phyloP scores from a whole-genome alignment of 768 basidiomycete species.

The Collybia sordida region DNA sequence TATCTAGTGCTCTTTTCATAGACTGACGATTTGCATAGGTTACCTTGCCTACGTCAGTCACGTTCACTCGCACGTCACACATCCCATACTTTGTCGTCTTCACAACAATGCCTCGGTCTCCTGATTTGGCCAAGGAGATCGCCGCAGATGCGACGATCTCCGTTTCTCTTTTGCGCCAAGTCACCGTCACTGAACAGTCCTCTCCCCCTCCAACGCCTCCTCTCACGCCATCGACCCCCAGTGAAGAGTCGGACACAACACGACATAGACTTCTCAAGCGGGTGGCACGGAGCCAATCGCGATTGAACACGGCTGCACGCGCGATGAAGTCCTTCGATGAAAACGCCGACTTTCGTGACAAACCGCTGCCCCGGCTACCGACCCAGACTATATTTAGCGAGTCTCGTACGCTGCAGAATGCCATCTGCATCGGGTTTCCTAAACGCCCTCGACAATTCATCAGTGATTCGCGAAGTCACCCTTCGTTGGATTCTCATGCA shows the following conservation, averaged over 20 bases:
- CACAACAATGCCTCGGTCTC: conserved; percentile 59
- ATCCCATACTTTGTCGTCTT: conserved; percentile 77
- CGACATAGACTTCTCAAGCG: conserved; percentile 33
- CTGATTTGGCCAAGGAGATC: conserved; percentile 58
- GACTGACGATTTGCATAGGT: conserved; percentile 37
- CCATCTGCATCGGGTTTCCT: conserved; percentile 66
- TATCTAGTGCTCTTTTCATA: not conserved
- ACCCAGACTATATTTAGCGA: conserved; percentile 38
- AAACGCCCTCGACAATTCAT: conserved; percentile 58
- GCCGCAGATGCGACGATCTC: conserved; percentile 69
- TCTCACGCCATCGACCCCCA: conserved; percentile 41
- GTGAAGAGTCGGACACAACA: conserved; percentile 41
- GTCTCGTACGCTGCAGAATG: conserved; percentile 44
- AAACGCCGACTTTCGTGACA: conserved; percentile 29
- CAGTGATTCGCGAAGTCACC: conserved; percentile 36
- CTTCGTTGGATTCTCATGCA: conserved; percentile 43
- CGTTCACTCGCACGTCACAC: conserved; percentile 59
- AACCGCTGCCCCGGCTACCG: conserved; percentile 43
- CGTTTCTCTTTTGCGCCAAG: conserved; percentile 63
- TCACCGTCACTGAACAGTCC: conserved; percentile 47
- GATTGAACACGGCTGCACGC: conserved; percentile 11
- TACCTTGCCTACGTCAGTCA: conserved; percentile 60
- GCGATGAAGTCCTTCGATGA: conserved; percentile 22
- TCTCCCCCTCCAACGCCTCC: conserved; percentile 46
- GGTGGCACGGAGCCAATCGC: conserved; percentile 30